Evolutionary conservation across 352 stramenopile genomes (phyloP).

Genomic region (Phytophthora cactorum): DNA sequence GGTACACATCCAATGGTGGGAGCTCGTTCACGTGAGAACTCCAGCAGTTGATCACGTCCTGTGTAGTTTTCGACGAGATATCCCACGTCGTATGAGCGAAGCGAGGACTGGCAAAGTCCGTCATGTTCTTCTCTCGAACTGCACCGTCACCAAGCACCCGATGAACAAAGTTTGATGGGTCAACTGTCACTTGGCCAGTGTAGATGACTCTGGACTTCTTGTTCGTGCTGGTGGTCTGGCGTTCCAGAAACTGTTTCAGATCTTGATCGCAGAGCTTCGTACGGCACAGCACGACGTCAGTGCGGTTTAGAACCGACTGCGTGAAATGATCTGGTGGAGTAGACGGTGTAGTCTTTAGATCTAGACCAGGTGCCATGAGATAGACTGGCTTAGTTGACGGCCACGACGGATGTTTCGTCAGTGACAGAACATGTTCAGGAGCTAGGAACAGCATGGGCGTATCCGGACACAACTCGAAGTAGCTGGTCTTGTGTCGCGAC

Average conservation of each 20-base stretch:
- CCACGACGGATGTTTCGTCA: conserved; percentile 30
- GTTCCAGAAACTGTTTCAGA: conserved; percentile 21
- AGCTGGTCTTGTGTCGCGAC: conserved; percentile 25
- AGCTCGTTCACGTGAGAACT: conserved; percentile 46
- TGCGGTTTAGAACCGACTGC: conserved; percentile 12
- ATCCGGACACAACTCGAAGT: conserved; percentile 53
- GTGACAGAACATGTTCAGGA: conserved; percentile 25
- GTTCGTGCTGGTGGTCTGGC: not conserved
- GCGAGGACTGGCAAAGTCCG: conserved; percentile 34
- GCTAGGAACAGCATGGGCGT: conserved; percentile 54
- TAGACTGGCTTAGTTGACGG: conserved; percentile 54
- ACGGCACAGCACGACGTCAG: conserved; percentile 31
- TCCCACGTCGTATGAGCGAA: conserved; percentile 58
- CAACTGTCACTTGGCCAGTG: conserved; percentile 40
- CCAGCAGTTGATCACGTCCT: conserved; percentile 58
- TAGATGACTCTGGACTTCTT: conserved; percentile 42
- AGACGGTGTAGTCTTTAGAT: conserved; percentile 4
- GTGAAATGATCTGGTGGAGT: conserved; percentile 8
- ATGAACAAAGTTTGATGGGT: conserved; percentile 29
- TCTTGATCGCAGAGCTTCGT: conserved; percentile 28
- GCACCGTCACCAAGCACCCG: conserved; percentile 13
- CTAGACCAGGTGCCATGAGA: conserved; percentile 36
- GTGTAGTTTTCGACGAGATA: conserved; percentile 39
- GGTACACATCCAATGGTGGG: conserved; percentile 40
- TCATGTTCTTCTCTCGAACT: conserved; percentile 17